A percentile compares a stretch with the other conserved stretches of the same genome.
Evolutionary conservation across 2,329 filamentous ascomycete genomes (phyloP).

Genomic region (Stylonectria norvegica): DNA sequence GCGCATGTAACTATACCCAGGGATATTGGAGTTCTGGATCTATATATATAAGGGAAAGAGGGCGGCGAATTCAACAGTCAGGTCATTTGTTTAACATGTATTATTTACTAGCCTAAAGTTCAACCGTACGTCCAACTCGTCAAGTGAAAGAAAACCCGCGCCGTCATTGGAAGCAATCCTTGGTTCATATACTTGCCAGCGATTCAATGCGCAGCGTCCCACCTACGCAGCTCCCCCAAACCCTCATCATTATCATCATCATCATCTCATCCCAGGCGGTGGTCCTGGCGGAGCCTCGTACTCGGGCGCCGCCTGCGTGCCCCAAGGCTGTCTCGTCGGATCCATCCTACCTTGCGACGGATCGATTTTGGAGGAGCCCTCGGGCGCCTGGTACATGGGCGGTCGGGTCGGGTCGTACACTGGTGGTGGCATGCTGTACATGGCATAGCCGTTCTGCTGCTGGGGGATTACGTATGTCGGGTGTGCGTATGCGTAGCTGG

Average conservation of each 20-base stretch:
- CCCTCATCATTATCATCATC: slow-evolving; percentile 1
- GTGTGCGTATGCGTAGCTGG: slow-evolving; percentile 45
- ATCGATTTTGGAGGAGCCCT: slow-evolving; percentile 51
- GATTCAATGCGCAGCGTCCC: slow-evolving; percentile 4
- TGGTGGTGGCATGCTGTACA: slow-evolving; percentile 45
- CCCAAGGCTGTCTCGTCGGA: slow-evolving; percentile 22
- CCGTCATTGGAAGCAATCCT: too few species aligned
- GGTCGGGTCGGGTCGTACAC: slow-evolving; percentile 58
- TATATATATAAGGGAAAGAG: slow-evolving; percentile 2
- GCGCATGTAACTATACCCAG: slow-evolving; percentile 20
- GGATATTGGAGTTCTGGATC: slow-evolving; percentile 23
- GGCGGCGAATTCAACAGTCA: neutral
- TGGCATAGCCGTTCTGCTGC: slow-evolving; percentile 29
- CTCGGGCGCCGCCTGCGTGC: slow-evolving; percentile 20
- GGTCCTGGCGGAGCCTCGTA: slow-evolving; percentile 48
- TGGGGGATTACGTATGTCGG: slow-evolving; percentile 39
- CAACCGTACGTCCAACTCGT: too few species aligned
- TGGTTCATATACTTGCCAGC: too few species aligned
- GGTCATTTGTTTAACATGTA: too few species aligned
- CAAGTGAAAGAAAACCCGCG: too few species aligned
- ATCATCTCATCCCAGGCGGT: slow-evolving; percentile 35
- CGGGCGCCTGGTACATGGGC: slow-evolving; percentile 52
- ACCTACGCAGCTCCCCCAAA: neutral
- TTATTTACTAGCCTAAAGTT: too few species aligned
- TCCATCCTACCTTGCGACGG: slow-evolving; percentile 43